Evolutionary conservation across 2,329 filamentous ascomycete species (phyloP), one percentile per base, ranked within the genome.

Genomic region (Clarireedia sp.): DNA sequence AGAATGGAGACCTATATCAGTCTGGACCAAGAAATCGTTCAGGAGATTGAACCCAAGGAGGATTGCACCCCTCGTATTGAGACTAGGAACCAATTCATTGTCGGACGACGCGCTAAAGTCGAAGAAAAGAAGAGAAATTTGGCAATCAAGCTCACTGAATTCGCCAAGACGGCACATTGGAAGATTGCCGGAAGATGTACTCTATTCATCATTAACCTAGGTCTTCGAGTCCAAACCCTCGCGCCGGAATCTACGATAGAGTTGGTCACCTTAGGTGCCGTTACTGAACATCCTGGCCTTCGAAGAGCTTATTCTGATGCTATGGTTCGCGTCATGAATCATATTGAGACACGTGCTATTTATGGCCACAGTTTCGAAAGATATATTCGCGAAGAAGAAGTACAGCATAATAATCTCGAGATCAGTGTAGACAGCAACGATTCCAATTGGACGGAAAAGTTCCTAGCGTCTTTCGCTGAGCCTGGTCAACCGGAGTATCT

Each of bases 161-260:
- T 86, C 57, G 88, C 90, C 1, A 85, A 83, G 64, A 81, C 81
- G 3, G 89, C 90, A 0, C 95, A 99, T 68, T 99, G 94, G 94
- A 97, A 96, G 75, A 91, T 96, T 64, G 92, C 92, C 5, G 90
- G 85, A 50, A 81, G 92, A 26, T 95, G 91, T 55, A 88, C 89
- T 9, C 87, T 95, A 37, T 94, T 99, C 68, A 89, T 95, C 4
- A 83, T 92, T 55, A 95, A 94, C 58, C 79, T 96, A 59, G 92
- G 90, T 56, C 81, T 96, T 60, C 85, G 94, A n/a, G 96, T 97
- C 64, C 87, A 96, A 62, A 87, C 83, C 17, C 81, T 99, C 59
- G 90, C 90, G 5, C 89, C 89, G 1, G 77, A 86, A 17, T 82
- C 86, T 56, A 87, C 97, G 70, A 82, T 97, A 53, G 85, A 95